Percentiles rank a stretch among this genome's conserved stretches.
Conservation (phyloP, 768 basidiomycete species). For the Flagelloscypha sp. region DNA sequence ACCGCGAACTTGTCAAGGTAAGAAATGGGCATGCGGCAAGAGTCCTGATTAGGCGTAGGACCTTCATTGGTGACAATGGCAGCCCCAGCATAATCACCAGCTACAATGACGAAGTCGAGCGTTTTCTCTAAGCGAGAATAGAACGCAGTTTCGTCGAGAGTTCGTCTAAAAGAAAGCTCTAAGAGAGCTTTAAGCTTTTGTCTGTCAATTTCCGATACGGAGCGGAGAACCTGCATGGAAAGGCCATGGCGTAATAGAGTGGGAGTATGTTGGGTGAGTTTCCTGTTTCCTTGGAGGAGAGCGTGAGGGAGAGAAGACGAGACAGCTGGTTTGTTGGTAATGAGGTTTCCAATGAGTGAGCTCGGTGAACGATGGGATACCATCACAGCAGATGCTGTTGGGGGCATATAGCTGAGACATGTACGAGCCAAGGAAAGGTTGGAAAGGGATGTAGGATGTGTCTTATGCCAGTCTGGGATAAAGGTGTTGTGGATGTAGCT, state of each 20-base stretch:
- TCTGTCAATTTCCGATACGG: slow-evolving; percentile 61
- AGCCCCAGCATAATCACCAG: slow-evolving; percentile 92
- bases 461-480: slow-evolving; percentile 59
- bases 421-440: slow-evolving; percentile 80
- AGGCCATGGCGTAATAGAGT: slow-evolving; percentile 86
- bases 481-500: slow-evolving; percentile 83
- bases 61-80: slow-evolving; percentile 84
- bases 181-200: slow-evolving; percentile 71
- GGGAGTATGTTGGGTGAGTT: slow-evolving; percentile 84
- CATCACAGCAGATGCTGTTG: slow-evolving; percentile 89
- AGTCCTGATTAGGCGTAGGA: slow-evolving; percentile 18
- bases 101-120: slow-evolving; percentile 88
- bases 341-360: slow-evolving; percentile 91
- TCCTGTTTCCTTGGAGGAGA: slow-evolving; percentile 77
- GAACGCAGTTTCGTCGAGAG: slow-evolving; percentile 64
- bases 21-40: slow-evolving; percentile 44
- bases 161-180: slow-evolving; percentile 78
- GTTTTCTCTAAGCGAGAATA: slow-evolving; percentile 67
- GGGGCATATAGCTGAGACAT: slow-evolving; percentile 89
- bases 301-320: slow-evolving; percentile 95
- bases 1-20: slow-evolving; percentile 99
- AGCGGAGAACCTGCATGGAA: slow-evolving; percentile 75
- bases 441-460: slow-evolving; percentile 78
- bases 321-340: slow-evolving; percentile 95
- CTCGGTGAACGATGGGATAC: slow-evolving; percentile 96